Evolutionary conservation across 306 rosid genomes (phyloP).

Genomic region (Alnus rubra): DNA sequence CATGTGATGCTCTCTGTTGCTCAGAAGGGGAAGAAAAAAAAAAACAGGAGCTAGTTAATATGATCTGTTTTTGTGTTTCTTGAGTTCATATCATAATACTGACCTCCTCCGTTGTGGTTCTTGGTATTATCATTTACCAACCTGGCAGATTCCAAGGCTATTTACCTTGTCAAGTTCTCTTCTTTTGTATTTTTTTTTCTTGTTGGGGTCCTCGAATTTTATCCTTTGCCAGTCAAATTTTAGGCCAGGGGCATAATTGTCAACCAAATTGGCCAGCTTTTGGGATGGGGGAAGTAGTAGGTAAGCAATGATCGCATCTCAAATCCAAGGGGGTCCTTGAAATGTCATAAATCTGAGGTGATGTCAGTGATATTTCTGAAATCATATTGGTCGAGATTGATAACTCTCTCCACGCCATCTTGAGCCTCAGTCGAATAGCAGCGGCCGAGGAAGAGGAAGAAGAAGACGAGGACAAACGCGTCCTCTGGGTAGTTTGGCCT

Average conservation of each 20-base stretch:
- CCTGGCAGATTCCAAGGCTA: not conserved
- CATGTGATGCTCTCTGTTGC: not conserved
- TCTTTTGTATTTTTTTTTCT: not conserved
- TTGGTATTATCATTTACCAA: conserved; percentile 4
- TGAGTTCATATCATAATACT: not conserved
- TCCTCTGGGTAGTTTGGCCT: conserved; percentile 26
- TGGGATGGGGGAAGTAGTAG: not conserved
- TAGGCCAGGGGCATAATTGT: conserved; percentile 14
- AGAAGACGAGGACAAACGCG: conserved; percentile 36
- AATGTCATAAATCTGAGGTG: conserved; percentile 25
- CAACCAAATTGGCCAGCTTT: not conserved
- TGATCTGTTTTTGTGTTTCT: too few species aligned
- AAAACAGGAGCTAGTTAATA: too few species aligned
- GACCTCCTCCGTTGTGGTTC: conserved; percentile 12
- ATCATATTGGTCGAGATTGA: conserved; percentile 49
- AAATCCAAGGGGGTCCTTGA: conserved; percentile 8
- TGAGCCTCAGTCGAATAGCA: conserved; percentile 27
- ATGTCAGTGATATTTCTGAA: conserved; percentile 25
- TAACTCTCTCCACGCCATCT: conserved; percentile 39
- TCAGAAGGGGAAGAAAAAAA: not conserved
- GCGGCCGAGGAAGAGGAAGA: conserved; percentile 19
- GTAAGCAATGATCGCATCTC: conserved; percentile 9
- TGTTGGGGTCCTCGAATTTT: not conserved
- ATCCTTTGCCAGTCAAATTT: not conserved
- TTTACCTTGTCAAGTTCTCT: not conserved